phyloP scores from a whole-genome alignment of 1,284 basidiomycete species.

The Rhodotorula sp. region DNA sequence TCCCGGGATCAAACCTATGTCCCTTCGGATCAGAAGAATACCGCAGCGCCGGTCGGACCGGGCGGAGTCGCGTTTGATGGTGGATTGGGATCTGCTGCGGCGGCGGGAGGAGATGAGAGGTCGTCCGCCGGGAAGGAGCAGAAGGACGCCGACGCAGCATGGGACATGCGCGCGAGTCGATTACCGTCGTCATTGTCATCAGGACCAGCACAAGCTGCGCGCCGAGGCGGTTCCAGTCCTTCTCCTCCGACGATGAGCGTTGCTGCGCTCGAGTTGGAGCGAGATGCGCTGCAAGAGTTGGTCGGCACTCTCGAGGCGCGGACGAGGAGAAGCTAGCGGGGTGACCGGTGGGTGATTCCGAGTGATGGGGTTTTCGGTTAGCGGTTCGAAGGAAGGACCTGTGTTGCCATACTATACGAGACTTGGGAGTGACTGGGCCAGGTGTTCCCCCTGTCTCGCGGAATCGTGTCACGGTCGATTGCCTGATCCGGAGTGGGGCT shows the following conservation, averaged over 20 bases:
- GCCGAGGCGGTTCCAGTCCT: background rate
- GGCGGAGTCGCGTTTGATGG: constrained; percentile 30
- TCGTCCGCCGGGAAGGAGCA: background rate
- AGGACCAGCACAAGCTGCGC: too few species aligned
- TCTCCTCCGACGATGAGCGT: constrained; percentile 16
- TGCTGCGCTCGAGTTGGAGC: constrained; percentile 27
- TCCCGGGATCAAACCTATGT: background rate
- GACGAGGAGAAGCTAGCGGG: background rate
- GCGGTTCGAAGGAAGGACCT: background rate
- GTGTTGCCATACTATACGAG: background rate
- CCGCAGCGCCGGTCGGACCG: constrained; percentile 17
- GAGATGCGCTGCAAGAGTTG: constrained; percentile 34
- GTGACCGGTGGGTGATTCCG: background rate
- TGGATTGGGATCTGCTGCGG: background rate
- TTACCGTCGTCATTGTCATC: too few species aligned
- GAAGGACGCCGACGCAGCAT: background rate
- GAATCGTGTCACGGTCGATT: too few species aligned
- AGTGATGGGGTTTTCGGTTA: background rate
- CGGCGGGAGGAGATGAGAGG: background rate
- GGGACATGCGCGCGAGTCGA: background rate
- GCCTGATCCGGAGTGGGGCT: background rate
- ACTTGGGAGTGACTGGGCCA: background rate
- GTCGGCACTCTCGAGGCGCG: constrained; percentile 11
- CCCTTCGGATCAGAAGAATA: background rate
- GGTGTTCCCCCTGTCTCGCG: background rate